phyloP scores from a whole-genome alignment of 169 alveolate species.

The Perkinsus chesapeaki region DNA sequence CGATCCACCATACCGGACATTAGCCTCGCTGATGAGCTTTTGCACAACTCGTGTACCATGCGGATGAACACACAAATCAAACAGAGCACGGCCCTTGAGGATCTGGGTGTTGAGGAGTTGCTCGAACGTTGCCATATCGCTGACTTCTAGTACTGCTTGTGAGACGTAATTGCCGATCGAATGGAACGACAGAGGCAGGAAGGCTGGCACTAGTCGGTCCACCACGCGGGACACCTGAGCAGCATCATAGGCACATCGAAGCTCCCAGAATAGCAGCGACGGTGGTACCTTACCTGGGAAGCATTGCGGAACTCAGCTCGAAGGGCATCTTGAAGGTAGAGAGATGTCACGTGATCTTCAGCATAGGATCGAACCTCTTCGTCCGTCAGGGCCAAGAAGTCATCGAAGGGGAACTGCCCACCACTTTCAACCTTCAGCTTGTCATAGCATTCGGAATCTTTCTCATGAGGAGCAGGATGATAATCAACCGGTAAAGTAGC shows the following conservation, averaged over 20 bases:
- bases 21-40: background rate
- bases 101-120: background rate
- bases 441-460: background rate
- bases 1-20: background rate
- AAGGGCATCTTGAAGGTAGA: background rate
- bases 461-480: background rate
- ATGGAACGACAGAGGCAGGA: background rate
- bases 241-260: background rate
- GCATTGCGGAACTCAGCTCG: background rate
- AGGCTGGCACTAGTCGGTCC: background rate
- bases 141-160: background rate
- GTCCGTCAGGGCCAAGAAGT: background rate
- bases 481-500: background rate
- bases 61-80: background rate
- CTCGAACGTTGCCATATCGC: background rate
- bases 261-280: background rate
- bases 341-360: background rate
- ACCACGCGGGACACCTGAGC: background rate
- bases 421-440: background rate
- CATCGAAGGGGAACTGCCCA: background rate
- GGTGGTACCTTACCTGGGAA: background rate
- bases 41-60: background rate
- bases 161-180: background rate
- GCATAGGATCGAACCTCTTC: background rate
- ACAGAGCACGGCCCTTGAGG: background rate